Base-by-base conservation (phyloP, 2,329 filamentous ascomycete species). In the Incumbomyces delicatus region DNA sequence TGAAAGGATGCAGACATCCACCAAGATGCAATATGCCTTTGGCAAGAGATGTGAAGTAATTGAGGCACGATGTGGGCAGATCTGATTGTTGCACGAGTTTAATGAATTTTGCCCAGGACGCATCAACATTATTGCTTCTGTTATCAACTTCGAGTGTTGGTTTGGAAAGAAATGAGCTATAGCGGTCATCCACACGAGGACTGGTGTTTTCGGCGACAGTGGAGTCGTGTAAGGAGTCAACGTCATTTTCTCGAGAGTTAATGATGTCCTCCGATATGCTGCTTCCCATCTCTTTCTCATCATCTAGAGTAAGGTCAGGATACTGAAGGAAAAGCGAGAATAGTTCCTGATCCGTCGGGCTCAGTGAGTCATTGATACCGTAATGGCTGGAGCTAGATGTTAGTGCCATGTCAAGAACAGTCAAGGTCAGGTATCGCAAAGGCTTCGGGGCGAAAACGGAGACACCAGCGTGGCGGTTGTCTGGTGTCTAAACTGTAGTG, bases 231-330 rank as follows among this genome's bases (percentile, higher is more conserved):
- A 33, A 45, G 7, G 42, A 45, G 34, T 37, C n/a, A 31, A 36
- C 5, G 7, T 35, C 18, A 13, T n/a, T 17, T 11, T 4, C 7
- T 6, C 12, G 30, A 12, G 30, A 3, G 10, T 17, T 6, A 27
- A 17, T 16, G n/a, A 20, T 6, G 16, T 29, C 18, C 17, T 33
- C 18, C 6, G 37, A 12, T 13, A n/a, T 5, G 4, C 5, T 10
- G 12, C 2, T n/a, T n/a, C 22, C 8, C 7, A 11, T 30, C 7
- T 40, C 36, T 5, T 12, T 11, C n/a, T 27, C 37, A 17, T 4
- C 14, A 37, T 54, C 49, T 35, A 57, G 54, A 18, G 48, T 47
- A 37, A 57, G 56, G 17, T 57, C 53, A 31, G 52, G 54, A 48
- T 57, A 58, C 5, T 47, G 48, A 18, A 49, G 35, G 17, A 37